Base-by-base conservation (phyloP, 2,329 filamentous ascomycete species). In the Phyllosticta citriasiana region DNA sequence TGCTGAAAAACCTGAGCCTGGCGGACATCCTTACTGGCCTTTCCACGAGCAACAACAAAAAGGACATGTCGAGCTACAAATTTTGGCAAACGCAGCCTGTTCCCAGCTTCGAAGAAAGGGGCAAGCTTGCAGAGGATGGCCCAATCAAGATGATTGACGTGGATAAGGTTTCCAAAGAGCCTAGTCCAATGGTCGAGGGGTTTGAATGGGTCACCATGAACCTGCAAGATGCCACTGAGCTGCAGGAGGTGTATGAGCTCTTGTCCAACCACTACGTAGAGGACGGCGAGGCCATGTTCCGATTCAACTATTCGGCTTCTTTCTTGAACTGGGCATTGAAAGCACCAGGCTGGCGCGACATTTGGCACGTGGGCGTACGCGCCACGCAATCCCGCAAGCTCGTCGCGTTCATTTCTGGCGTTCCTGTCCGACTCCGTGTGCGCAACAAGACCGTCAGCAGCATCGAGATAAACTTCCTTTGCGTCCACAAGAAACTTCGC, bases 11-110 rank as follows among this genome's bases (percentile, higher is more conserved):
- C 67, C 78, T 90, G 71, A 86, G 81, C 65, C 77, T 89, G 60
- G 82, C 86, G 70, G 86, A 90, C 65, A 84, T 89, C 70, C 84
- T 90, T 82, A 89, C 88, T 1, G 87, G 88, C 0, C 75, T 89
- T 69, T 88, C 91, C 16, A 80, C 89, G 7, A 89, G 88, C 61
- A 95, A 94, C 81, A 96, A 96, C 70, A 87, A 85, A 68, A 97
- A 96, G 79, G 92, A 97, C 71, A 96, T 97, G 91, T 91, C 88
- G 6, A 89, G 87, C 62, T 97, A 97, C 82, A 97, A 96, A 77
- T 99, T 99, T 79, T 99, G 94, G 94, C 87, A 91, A 74, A 99
- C 94, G 55, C 94, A 99, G 75, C 94, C 94, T 0, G 94, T 99
- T 63, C 89, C 89, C 57, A 87, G 87, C 70, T 96, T 97, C 70